phyloP scores from a whole-genome alignment of 441 rosid genomes.

The Jatropha podagrica region DNA sequence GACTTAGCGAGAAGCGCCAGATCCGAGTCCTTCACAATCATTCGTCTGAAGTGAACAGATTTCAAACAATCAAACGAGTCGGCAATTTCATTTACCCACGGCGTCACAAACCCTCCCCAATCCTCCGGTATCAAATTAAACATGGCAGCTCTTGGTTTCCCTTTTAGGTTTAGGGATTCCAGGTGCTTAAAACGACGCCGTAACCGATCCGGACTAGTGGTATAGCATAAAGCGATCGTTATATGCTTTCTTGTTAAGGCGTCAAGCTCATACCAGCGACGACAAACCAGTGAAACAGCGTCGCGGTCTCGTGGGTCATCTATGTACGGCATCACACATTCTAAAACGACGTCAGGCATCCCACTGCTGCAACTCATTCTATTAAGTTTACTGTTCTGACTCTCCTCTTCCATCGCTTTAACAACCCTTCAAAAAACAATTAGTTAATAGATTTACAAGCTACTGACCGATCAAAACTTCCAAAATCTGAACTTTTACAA shows the following conservation, averaged over 20 bases:
- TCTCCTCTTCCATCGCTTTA: conserved; percentile 15
- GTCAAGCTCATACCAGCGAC: conserved; percentile 71
- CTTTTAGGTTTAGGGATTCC: conserved; percentile 87
- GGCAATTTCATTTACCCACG: conserved; percentile 64
- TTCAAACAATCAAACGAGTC: conserved; percentile 51
- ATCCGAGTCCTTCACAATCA: conserved; percentile 79
- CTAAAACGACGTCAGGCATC: conserved; percentile 56
- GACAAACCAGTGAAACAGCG: conserved; percentile 73
- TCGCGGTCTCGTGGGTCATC: conserved; percentile 70
- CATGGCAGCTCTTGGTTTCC: conserved; percentile 89
- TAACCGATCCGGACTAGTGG: conserved; percentile 65
- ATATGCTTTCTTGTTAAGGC: conserved; percentile 77
- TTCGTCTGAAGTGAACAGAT: conserved; percentile 68
- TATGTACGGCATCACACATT: conserved; percentile 65
- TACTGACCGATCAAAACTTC: not conserved
- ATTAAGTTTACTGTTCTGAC: conserved; percentile 24
- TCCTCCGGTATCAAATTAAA: conserved; percentile 81
- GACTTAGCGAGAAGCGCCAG: conserved; percentile 51
- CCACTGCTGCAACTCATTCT: conserved; percentile 21
- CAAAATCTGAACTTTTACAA: not conserved
- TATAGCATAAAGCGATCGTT: conserved; percentile 79
- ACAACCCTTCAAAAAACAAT: not conserved
- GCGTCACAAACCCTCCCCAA: conserved; percentile 81
- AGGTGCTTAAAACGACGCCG: conserved; percentile 56
- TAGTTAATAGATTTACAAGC: conserved; percentile 13